Base-by-base conservation (phyloP, 441 rosid genomes). In the Viola pubescens region DNA sequence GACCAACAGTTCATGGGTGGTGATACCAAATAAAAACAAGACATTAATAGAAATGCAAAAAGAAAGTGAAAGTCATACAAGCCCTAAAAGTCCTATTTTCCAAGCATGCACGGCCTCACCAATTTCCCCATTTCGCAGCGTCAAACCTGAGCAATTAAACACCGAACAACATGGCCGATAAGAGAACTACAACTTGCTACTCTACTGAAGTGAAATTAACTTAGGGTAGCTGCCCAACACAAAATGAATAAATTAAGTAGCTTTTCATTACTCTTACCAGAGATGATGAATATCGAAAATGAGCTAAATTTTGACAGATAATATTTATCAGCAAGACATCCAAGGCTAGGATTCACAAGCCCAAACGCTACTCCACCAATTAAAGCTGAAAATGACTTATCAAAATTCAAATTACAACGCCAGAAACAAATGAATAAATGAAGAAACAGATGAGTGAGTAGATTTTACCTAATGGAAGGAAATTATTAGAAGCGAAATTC, bases 61-160 rank as follows among this genome's bases (percentile, higher is more conserved):
- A 69, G 62, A 64, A 72, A 69, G 59, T 73, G 16, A 67, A 80
- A 77, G 70, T 70, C 97, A 79, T 92, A 92, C 98, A 75, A 92
- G 91, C 77, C 98, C 98, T 56, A 80, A 83, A 62, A 84, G 44
- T 73, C 95, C 98, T 2, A 85, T 86, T 47, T 88, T 86, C 98
- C 98, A 92, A 56, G 95, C 89, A 70, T 89, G 77, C 3, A 71
- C 79, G 61, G 97, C 98, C 26, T 85, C 87, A 58, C 85, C 81
- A 62, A 92, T 77, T 12, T 90, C 95, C 66, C 80, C 85, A 59
- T 85, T 89, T 37, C 77, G 84, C 84, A 92, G 71, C 53, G 90
- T 87, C 79, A 89, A 74, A 53, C 98, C 98, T 92, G 79, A 38
- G 63, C 61, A 52, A 44, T 40, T 19, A 37, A 37, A 37, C 34